Base-by-base conservation (phyloP, 441 rosid species). In the Erodium moschatum region DNA sequence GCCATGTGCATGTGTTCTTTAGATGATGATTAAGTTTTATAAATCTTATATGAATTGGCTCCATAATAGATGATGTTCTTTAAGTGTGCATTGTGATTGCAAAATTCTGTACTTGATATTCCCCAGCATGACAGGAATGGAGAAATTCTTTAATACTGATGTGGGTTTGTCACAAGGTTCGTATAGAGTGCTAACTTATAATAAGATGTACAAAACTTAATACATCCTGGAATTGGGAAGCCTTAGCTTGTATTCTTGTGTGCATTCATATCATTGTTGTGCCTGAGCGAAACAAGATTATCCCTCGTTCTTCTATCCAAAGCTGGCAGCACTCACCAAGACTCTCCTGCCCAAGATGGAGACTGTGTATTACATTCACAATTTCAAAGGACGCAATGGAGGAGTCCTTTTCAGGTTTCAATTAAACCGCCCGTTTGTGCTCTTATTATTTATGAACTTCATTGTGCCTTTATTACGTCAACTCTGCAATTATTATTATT, bases 281-380 rank as follows among this genome's bases (percentile, higher is more conserved):
- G 88, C 85, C 81, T 80, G 69, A 80, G 60, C 29, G 62, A 68
- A 71, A 11, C 58, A 72, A 92, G 97, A 92, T 81, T 92, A 92
- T 77, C 98, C 98, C 13, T 65, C 96, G 27, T 86, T 92, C 81
- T 92, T 92, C 84, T 90, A 92, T 82, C 97, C 98, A 0, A 92
- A 90, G 87, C 88, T 92, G 64, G 94, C 90, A 38, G 83, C 91
- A 15, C 90, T 92, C 9, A 70, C 90, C 64, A 84, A 85, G 71
- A 81, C 91, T 5, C 84, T 92, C 10, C 84, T 92, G 64, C 96
- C 97, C 0, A 70, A 70, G 79, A 89, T 92, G 92, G 98, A 92
- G 80, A 85, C 96, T 15, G 85, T 92, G 3, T 92, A 90, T 73
- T 92, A 92, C 81, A 86, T 92, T 75, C 98, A 92, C 86, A 92